Conservation (phyloP, 2,329 filamentous ascomycete genomes). For the Dendrostoma leiphaemia region DNA sequence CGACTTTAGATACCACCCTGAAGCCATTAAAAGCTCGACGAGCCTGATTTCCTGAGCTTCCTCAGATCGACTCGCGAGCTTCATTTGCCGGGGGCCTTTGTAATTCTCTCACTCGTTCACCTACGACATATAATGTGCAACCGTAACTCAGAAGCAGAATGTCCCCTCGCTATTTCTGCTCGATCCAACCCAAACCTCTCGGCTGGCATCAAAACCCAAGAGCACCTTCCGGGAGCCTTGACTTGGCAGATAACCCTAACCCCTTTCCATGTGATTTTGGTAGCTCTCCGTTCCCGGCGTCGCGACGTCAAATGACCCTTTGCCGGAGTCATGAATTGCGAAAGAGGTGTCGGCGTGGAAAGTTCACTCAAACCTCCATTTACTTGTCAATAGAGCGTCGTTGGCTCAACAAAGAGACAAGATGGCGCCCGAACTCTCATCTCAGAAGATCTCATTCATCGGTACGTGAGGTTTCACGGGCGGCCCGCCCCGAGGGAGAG, state of each 20-base stretch:
- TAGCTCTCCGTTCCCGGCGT: background rate
- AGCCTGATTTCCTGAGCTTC: background rate
- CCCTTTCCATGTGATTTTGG: too few relatives aligned
- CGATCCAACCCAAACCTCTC: too few relatives aligned
- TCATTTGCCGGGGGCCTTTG: too few relatives aligned
- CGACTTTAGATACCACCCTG: background rate
- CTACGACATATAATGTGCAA: background rate
- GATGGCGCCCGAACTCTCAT: conserved; percentile 16
- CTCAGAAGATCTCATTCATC: conserved; percentile 19
- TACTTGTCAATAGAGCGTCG: background rate
- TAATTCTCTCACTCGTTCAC: background rate
- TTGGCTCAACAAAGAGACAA: background rate
- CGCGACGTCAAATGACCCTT: background rate
- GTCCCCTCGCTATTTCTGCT: too few relatives aligned
- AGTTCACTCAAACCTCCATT: too few relatives aligned
- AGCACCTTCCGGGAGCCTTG: too few relatives aligned
- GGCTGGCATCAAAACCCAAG: too few relatives aligned
- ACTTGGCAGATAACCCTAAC: too few relatives aligned
- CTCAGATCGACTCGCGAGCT: too few relatives aligned
- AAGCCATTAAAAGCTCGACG: background rate
- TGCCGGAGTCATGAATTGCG: background rate
- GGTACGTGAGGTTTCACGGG: conserved; percentile 1
- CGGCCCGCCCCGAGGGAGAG: background rate
- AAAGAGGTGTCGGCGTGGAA: too few relatives aligned
- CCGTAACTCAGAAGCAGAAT: too few relatives aligned